These are phyloP conservation scores for Rhododendron simsii DNA, from an alignment of 148 eudicot genomes.

Conservation along the genomic window DNA sequence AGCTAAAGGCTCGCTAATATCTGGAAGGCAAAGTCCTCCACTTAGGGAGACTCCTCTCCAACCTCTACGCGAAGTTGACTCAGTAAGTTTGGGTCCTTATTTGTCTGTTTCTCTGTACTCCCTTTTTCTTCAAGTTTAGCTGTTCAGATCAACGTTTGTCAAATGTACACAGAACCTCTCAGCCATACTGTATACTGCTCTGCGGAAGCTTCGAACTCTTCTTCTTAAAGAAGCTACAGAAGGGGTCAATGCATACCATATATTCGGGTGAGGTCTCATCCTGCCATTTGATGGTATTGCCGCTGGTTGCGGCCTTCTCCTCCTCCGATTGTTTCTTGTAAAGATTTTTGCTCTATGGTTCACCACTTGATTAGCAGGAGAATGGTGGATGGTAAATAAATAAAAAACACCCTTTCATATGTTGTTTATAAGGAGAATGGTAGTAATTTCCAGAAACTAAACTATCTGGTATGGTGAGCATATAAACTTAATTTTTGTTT, in stretches of 20 bases:
- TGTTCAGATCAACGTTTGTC: neutral
- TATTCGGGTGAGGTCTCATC: conserved; percentile 51
- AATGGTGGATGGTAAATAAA: neutral
- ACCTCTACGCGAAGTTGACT: conserved; percentile 37
- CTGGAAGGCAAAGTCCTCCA: conserved; percentile 45
- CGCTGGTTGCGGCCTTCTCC: neutral
- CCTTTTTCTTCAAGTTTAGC: neutral
- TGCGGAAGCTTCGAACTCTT: conserved; percentile 46
- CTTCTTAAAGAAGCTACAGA: conserved; percentile 63
- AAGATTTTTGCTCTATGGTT: neutral
- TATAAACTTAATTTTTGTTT: neutral
- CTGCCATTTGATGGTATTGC: neutral
- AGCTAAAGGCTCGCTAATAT: conserved; percentile 42
- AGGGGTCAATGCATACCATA: conserved; percentile 59
- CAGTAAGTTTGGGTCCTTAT: conserved; percentile 24
- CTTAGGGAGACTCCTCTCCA: conserved; percentile 31
- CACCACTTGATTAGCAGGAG: neutral
- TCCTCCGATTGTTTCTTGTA: neutral
- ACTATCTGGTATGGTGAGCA: neutral
- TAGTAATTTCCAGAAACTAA: neutral
- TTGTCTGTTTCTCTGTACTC: neutral
- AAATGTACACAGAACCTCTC: conserved; percentile 53
- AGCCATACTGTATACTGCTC: conserved; percentile 53
- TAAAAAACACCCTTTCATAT: neutral
- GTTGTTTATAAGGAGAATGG: neutral